These are phyloP conservation scores for Starmerella sp. DNA, from an alignment of 805 yeast genomes.

Conservation along the genomic window DNA sequence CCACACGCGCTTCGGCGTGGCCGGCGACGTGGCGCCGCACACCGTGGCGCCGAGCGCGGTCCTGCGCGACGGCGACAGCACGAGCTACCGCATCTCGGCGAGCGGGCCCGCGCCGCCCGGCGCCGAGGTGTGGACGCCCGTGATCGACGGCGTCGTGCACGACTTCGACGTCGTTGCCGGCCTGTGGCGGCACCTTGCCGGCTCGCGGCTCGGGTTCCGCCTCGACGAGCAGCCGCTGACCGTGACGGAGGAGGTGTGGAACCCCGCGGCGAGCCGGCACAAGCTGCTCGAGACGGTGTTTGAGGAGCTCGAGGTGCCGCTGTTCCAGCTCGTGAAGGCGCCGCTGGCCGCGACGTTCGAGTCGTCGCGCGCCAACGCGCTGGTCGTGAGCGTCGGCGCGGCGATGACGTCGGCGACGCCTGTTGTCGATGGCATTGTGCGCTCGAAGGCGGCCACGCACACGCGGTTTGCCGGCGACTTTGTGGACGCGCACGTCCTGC, in stretches of 20 bases:
- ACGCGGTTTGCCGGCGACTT: conserved; percentile 80
- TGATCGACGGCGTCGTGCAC: conserved; percentile 25
- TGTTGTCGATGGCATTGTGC: conserved; percentile 24
- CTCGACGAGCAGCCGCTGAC: conserved; percentile 65
- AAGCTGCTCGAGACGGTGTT: conserved; percentile 60
- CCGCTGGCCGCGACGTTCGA: conserved; percentile 85
- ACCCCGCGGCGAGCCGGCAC: conserved; percentile 51
- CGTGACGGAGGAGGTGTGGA: conserved; percentile 83
- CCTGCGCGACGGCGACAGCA: conserved; percentile 11
- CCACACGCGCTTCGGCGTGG: conserved; percentile 72
- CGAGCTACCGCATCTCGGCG: conserved; percentile 19
- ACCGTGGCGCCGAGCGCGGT: conserved; percentile 55
- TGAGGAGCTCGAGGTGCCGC: conserved; percentile 65
- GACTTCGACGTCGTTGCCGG: conserved; percentile 83
- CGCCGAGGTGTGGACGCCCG: conserved; percentile 23
- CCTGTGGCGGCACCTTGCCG: conserved; percentile 55
- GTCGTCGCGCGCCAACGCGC: conserved; percentile 72
- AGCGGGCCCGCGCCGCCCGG: conserved; percentile 9
- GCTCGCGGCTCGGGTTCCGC: conserved; percentile 39
- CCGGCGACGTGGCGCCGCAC: conserved; percentile 84
- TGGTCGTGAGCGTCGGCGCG: conserved; percentile 79
- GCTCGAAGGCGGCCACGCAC: conserved; percentile 40
- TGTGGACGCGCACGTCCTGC: conserved; percentile 50
- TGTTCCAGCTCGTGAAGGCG: conserved; percentile 64
- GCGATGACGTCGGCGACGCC: conserved; percentile 58